Evolutionary conservation across 768 basidiomycete species (phyloP), one percentile per base, ranked within the genome.

Genomic region (Pisolithus sp.): DNA sequence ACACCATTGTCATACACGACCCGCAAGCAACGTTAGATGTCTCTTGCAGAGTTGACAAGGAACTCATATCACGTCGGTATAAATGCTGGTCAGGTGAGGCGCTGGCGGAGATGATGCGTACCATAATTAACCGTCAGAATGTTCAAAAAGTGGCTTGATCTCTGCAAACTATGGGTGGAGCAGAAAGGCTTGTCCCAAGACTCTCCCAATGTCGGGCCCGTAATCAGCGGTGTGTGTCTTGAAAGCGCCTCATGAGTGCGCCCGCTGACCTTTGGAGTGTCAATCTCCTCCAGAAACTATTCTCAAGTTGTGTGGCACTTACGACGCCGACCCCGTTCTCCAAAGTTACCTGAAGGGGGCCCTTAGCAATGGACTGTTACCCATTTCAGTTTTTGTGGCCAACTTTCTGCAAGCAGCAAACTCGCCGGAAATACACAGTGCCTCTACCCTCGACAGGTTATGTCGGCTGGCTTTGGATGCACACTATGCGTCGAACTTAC

Each of bases 1-100:
- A 15, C 12, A 34, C 5, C 34, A 15, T 13, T 15, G 13, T 34
- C 13, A 12, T 5, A 34, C 34, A 5, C 34, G 34, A 34, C 34
- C 13, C 12, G 34, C 34, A 34, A 34, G 34, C 13, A 34, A 15
- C 34, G 15, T 2, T 18, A 42, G 26, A 88, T 89, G 86, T 85
- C 85, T 36, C 63, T 89, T 37, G 76, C 76, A 36, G 85, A 80
- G 51, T 68, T 90, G 42, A 86, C 87, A 15, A 74, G 83, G 52
- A 88, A 88, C 64, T 79, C 83, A 37, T 89, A 86, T 54, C 82
- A 87, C 59, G 80, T 76, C 60, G 86, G 87, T 7, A 67, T 88
- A 18, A 73, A 83, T 45, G 71, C 86, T 20, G 54, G 65, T 15
- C 86, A 86, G 73, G 87, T 86, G 59, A 61, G 76, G 64, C 42